Conservation (phyloP, 257 asterid genomes). For the Solanum bukasovii region DNA sequence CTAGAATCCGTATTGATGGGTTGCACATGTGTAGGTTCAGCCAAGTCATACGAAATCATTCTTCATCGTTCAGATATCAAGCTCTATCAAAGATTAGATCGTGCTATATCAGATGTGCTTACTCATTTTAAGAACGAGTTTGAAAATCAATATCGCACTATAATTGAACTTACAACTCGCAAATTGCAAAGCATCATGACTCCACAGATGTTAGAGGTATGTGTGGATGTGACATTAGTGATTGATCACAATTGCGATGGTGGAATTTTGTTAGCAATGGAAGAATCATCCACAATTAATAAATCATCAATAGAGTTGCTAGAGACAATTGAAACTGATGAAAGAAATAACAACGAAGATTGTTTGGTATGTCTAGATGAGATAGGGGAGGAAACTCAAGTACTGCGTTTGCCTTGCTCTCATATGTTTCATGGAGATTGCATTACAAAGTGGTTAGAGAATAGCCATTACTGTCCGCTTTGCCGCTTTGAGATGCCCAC, state of each 20-base stretch:
- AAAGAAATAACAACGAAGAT: background rate
- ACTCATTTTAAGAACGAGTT: background rate
- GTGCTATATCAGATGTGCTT: background rate
- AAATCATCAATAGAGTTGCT: background rate
- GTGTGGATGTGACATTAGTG: background rate
- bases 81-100: background rate
- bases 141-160: background rate
- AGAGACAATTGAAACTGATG: background rate
- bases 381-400: background rate
- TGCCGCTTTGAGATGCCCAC: background rate
- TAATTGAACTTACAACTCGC: background rate
- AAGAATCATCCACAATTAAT: background rate
- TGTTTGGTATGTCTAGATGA: background rate
- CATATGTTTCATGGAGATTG: conserved; percentile 7
- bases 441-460: background rate
- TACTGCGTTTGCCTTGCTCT: background rate
- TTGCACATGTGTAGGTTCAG: background rate
- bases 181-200: background rate
- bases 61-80: background rate
- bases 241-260: background rate
- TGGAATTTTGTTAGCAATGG: background rate
- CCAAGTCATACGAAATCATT: background rate
- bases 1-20: background rate
- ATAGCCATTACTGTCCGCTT: conserved; percentile 1
- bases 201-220: background rate